Base-by-base conservation (phyloP, 306 rosid species). In the Fragaria nilgerrensis region DNA sequence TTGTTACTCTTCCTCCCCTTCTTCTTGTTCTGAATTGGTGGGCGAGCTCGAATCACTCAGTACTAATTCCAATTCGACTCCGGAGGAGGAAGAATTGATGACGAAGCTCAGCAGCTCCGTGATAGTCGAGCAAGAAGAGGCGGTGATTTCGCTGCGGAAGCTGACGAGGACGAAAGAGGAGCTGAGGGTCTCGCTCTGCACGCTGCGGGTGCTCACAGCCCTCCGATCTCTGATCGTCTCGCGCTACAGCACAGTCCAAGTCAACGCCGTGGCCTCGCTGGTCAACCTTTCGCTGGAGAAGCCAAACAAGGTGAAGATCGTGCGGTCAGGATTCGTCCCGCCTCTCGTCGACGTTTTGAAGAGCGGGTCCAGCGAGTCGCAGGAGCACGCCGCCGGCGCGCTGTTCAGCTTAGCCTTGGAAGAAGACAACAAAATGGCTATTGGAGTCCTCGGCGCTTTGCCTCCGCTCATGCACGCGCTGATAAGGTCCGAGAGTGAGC, bases 381-480 rank as follows among this genome's bases (percentile, higher is more conserved):
- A 92, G 86, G 99, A 96, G 49, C 98, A 92, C 83, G 96, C 97
- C n/a, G 98, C 96, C 19, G 99, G 99, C 8, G 97, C 96, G 8
- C 84, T 96, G 3, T 96, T 96, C 80, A 96, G 99, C 74, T 74
- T 96, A 37, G 96, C 98, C 0, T 36, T 92, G 34, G 85, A 91
- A 14, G 98, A 96, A 49, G 98, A 91, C 2, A 96, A 92, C 86
- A 91, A 91, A 71, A 91, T 92, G 96, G 99, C 99, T 0, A 92
- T 96, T 9, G 98, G 97, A 0, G 93, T 85, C 15, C 91, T 96
- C 64, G 96, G 97, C 73, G 94, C 97, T 69, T 55, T 96, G 68
- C 88, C 91, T 73, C 97, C 96, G 0, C 68, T 96, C 1, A 85
- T 96, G 96, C 89, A 96, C 79, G 86, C 93, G 49, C 84, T 92